Evolutionary conservation across 2,329 filamentous ascomycete genomes (phyloP).

Genomic region (Apiospora rasikravindrae): DNA sequence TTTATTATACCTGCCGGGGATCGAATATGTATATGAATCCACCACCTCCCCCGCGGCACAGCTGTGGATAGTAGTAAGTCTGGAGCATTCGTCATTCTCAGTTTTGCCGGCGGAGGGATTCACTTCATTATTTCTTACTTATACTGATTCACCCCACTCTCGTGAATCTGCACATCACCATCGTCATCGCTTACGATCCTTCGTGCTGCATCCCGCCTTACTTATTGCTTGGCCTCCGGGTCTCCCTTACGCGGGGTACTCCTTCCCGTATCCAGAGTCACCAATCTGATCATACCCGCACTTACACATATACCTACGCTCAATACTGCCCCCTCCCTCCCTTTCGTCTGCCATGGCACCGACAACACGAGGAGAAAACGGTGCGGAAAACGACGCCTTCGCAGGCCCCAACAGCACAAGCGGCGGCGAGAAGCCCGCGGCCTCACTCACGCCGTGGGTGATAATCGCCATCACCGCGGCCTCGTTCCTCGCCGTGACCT

Average conservation of each 20-base stretch:
- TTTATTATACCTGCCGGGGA: not conserved
- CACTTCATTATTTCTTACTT: not conserved
- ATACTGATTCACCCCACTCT: not conserved
- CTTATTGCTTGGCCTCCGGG: not conserved
- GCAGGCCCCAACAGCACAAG: not conserved
- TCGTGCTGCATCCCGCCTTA: not conserved
- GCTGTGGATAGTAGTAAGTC: not conserved
- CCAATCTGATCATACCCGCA: not conserved
- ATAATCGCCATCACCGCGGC: conserved; percentile 34
- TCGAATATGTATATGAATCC: not conserved
- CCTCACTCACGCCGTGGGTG: conserved; percentile 29
- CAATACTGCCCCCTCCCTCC: too few species aligned
- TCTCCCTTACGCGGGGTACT: not conserved
- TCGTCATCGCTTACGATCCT: not conserved
- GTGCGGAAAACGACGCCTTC: not conserved
- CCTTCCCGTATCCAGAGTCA: not conserved
- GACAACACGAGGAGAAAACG: not conserved
- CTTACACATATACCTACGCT: not conserved
- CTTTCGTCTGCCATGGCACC: not conserved
- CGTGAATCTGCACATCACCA: not conserved
- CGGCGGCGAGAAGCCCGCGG: not conserved
- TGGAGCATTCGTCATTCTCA: not conserved
- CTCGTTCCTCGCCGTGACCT: conserved; percentile 27
- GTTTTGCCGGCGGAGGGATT: not conserved
- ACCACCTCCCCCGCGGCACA: not conserved